Conservation (phyloP, 352 stramenopile species). For the Globisporangium emineosum region DNA sequence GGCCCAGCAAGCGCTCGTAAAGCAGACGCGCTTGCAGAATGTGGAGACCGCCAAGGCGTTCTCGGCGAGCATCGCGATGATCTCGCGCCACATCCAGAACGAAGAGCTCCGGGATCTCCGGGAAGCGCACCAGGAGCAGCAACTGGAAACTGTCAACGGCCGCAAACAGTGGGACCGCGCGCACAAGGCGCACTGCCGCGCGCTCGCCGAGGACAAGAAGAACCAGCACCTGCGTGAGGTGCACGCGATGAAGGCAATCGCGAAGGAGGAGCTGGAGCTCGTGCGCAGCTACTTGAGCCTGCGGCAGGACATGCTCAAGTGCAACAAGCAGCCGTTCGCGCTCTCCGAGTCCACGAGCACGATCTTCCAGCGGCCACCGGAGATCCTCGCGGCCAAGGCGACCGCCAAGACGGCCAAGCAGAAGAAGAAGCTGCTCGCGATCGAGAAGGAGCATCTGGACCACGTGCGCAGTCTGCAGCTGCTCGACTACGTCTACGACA, state of each 20-base stretch:
- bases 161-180: constrained; percentile 42
- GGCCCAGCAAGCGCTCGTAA: constrained; percentile 25
- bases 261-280: constrained; percentile 47
- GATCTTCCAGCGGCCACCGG: constrained; percentile 55
- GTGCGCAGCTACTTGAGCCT: constrained; percentile 35
- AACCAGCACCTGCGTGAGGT: constrained; percentile 44
- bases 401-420: constrained; percentile 46
- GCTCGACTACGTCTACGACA: constrained; percentile 70
- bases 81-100: constrained; percentile 68
- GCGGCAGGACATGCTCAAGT: constrained; percentile 44
- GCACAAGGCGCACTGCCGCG: constrained; percentile 53
- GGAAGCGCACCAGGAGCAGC: constrained; percentile 33
- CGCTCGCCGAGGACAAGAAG: constrained; percentile 41
- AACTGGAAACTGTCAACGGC: constrained; percentile 44
- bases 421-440: constrained; percentile 32
- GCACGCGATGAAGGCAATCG: constrained; percentile 53
- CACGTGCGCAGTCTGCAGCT: constrained; percentile 74
- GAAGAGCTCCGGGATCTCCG: constrained; percentile 55
- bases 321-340: constrained; percentile 47
- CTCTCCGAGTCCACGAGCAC: constrained; percentile 72
- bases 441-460: constrained; percentile 60
- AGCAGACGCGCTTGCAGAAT: constrained; percentile 35
- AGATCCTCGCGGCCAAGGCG: constrained; percentile 60
- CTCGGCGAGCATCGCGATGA: constrained; percentile 67
- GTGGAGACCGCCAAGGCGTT: constrained; percentile 59